Evolutionary conservation across 2,329 filamentous ascomycete species (phyloP).

Genomic region (Xylariomycetidae sp.): DNA sequence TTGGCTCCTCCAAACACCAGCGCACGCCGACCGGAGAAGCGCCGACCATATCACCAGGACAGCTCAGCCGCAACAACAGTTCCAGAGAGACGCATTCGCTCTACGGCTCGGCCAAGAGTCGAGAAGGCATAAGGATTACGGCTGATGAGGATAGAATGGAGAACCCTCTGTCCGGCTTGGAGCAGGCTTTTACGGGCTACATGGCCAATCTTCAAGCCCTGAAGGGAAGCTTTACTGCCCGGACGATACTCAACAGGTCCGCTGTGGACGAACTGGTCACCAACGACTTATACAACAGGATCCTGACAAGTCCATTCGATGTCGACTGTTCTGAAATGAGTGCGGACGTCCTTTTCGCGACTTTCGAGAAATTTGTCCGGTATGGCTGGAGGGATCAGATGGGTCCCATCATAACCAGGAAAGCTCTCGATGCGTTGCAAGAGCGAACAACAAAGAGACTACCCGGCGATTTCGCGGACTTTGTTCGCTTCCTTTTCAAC

Average conservation of each 20-base stretch:
- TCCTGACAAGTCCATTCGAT: slow-evolving; percentile 78
- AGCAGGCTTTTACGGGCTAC: slow-evolving; percentile 81
- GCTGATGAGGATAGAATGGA: slow-evolving; percentile 49
- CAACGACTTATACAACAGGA: slow-evolving; percentile 83
- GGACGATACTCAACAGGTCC: slow-evolving; percentile 63
- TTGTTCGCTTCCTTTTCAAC: slow-evolving; percentile 56
- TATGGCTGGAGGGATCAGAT: slow-evolving; percentile 86
- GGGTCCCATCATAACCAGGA: slow-evolving; percentile 71
- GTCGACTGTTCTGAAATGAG: slow-evolving; percentile 70
- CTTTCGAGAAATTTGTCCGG: slow-evolving; percentile 88
- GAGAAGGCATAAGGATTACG: slow-evolving; percentile 34
- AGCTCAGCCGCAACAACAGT: slow-evolving; percentile 38
- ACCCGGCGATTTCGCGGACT: slow-evolving; percentile 66
- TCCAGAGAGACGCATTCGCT: slow-evolving; percentile 43
- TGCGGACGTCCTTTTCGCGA: slow-evolving; percentile 80
- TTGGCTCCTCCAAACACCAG: slow-evolving; percentile 33
- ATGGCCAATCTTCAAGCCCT: slow-evolving; percentile 75
- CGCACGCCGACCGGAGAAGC: slow-evolving; percentile 31
- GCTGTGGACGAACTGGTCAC: slow-evolving; percentile 72
- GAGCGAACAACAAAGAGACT: slow-evolving; percentile 58
- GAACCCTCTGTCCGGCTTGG: slow-evolving; percentile 65
- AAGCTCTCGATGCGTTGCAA: slow-evolving; percentile 70
- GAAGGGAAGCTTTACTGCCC: slow-evolving; percentile 80
- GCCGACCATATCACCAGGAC: slow-evolving; percentile 34
- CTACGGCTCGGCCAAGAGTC: slow-evolving; percentile 48